Conservation (phyloP, 306 rosid species). For the Cicer cuneatum region DNA sequence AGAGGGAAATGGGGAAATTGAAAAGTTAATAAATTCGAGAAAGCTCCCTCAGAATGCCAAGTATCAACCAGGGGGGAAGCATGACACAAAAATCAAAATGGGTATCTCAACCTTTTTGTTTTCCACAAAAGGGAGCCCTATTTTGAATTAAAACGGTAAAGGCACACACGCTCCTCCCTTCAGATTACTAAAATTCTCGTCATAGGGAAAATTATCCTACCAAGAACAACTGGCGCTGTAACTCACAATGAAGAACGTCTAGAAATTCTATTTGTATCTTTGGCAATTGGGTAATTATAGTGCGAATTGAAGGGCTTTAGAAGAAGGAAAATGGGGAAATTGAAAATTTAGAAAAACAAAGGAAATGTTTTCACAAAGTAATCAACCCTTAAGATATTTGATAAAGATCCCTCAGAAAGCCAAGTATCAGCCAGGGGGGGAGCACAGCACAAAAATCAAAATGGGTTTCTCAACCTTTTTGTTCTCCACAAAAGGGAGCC, state of each 20-base stretch:
- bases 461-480: constrained; percentile 40
- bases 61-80: constrained; percentile 28
- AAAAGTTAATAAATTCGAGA: neutral
- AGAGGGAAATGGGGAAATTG: constrained; percentile 9
- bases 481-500: constrained; percentile 26
- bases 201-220: constrained; percentile 37
- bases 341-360: neutral
- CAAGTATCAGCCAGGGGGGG: constrained; percentile 27
- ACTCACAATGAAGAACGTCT: neutral
- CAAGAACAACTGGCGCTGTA: neutral
- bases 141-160: neutral
- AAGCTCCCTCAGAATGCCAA: constrained; percentile 48
- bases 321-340: constrained; percentile 1
- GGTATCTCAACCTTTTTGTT: constrained; percentile 38
- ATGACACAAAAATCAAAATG: constrained; percentile 25
- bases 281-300: neutral
- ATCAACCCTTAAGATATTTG: too few relatives aligned
- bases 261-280: too few relatives aligned
- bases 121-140: constrained; percentile 43
- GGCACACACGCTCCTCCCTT: constrained; percentile 29
- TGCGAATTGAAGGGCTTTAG: neutral
- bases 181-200: constrained; percentile 47
- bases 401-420: constrained; percentile 43
- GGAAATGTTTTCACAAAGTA: too few relatives aligned
- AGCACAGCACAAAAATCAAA: constrained; percentile 26